Base-by-base conservation (phyloP, 768 basidiomycete genomes). In the Suillus luteus region DNA sequence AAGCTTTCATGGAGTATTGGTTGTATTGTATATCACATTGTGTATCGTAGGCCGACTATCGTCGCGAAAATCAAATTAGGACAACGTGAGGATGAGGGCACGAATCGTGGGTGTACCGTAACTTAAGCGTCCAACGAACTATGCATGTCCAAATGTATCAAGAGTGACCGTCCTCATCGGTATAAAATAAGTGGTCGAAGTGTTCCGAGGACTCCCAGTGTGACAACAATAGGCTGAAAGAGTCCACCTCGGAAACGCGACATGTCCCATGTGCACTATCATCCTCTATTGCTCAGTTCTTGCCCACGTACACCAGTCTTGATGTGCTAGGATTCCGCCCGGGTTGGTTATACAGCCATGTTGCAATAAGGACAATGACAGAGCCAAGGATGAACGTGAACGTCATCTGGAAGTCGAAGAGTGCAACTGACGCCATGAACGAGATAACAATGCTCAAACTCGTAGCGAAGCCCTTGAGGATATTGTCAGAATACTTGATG, bases 391-490 rank as follows among this genome's bases (percentile, higher is more conserved):
- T 76, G 74, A 99, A 99, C 0, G 92, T 87, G 64, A 88, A 81
- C 3, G 95, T 91, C 76, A 98, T 90, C 58, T 84, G 84, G 81
- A 96, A 95, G 74, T 91, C 81, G 83, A 99, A 98, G 43, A 98
- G 86, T 24, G 87, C 87, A 60, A 97, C 90, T 5, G 92, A 95
- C 2, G 92, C 95, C 62, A 95, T 81, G 85, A 97, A 99, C 31
- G 95, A 95, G 65, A 98, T 86, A 72, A 98, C 89, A 75, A 98
- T 98, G 77, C 90, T 92, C 65, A 99, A 81, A 66, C 90, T 92
- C 5, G 96, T 98, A 12, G 96, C 96, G 72, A 99, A 98, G 40
- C 96, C 96, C 77, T 95, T 95, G 74, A 91, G 81, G 67, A 91
- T 92, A 76, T 95, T 96, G 75, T 93, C 93, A 55, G 92, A 89